phyloP scores from a whole-genome alignment of 371 early-diverging fungal species.

The Modicella reniformis region DNA sequence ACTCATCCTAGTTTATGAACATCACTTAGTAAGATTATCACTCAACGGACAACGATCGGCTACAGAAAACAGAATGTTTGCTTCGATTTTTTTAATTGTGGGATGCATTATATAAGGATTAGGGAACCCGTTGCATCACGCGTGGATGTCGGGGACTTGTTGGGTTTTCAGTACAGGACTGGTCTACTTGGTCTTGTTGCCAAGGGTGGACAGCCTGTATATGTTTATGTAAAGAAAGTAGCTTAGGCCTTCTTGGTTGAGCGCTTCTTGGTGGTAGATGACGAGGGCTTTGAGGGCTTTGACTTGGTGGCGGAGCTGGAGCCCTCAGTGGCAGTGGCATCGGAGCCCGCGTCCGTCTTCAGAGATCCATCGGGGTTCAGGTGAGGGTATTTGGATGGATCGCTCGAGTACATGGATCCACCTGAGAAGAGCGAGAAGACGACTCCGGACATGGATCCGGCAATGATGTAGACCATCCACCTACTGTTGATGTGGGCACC shows the following conservation, averaged over 20 bases:
- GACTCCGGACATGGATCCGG: constrained; percentile 44
- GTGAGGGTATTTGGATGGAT: constrained; percentile 45
- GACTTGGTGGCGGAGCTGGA: constrained; percentile 4
- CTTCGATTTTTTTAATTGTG: no score
- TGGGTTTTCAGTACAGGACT: no score
- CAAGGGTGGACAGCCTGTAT: neutral
- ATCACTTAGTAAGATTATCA: no score
- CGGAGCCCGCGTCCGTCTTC: constrained; percentile 13
- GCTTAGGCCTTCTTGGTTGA: constrained; percentile 38
- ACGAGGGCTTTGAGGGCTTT: constrained; percentile 26
- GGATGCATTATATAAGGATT: no score
- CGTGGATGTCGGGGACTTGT: no score
- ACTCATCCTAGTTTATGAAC: neutral
- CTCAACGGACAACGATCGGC: no score
- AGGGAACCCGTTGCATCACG: no score
- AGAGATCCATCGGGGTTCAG: constrained; percentile 45
- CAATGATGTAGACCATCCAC: constrained; percentile 40
- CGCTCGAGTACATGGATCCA: constrained; percentile 45
- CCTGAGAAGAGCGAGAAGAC: constrained; percentile 47
- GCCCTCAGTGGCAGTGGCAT: constrained; percentile 7
- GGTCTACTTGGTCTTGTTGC: no score
- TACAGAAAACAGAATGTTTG: no score
- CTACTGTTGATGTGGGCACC: constrained; percentile 6
- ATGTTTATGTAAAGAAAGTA: neutral
- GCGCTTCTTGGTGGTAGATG: constrained; percentile 41